Percentiles rank a stretch among this genome's conserved stretches.
Evolutionary conservation across 805 yeast genomes (phyloP).

Genomic region (Pichia scutulata): DNA sequence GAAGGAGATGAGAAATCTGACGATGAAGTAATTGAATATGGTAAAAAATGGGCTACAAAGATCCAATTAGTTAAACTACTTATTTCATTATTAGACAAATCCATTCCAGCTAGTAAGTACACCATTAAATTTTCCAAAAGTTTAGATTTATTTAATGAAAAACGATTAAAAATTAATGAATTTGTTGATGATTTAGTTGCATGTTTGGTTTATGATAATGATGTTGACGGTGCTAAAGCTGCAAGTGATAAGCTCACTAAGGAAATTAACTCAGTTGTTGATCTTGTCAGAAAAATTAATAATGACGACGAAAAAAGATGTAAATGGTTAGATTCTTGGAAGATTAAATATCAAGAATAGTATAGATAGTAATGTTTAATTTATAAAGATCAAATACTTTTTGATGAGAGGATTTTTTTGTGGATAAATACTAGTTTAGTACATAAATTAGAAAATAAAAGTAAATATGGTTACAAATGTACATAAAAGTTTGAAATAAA

Average conservation of each 20-base stretch:
- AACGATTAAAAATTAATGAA: slow-evolving; percentile 37
- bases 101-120: slow-evolving; percentile 37
- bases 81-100: slow-evolving; percentile 49
- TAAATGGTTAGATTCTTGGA: slow-evolving; percentile 55
- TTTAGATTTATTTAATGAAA: slow-evolving; percentile 39
- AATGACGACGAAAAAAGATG: slow-evolving; percentile 42
- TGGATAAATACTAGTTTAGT: too few relatives aligned
- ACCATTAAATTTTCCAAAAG: slow-evolving; percentile 29
- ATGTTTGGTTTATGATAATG: slow-evolving; percentile 40
- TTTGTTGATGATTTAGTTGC: slow-evolving; percentile 53
- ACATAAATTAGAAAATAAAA: too few relatives aligned
- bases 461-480: too few relatives aligned
- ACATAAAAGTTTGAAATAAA: not conserved
- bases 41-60: slow-evolving; percentile 43
- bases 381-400: too few relatives aligned
- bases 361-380: not conserved
- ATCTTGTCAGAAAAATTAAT: slow-evolving; percentile 39
- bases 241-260: slow-evolving; percentile 13
- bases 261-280: slow-evolving; percentile 25
- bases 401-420: too few relatives aligned
- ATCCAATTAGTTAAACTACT: slow-evolving; percentile 51
- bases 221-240: slow-evolving; percentile 29
- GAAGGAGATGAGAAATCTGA: slow-evolving; percentile 24
- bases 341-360: slow-evolving; percentile 32
- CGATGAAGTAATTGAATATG: slow-evolving; percentile 23